Evolutionary conservation across 768 basidiomycete genomes (phyloP).

Genomic region (Suillus luteus): DNA sequence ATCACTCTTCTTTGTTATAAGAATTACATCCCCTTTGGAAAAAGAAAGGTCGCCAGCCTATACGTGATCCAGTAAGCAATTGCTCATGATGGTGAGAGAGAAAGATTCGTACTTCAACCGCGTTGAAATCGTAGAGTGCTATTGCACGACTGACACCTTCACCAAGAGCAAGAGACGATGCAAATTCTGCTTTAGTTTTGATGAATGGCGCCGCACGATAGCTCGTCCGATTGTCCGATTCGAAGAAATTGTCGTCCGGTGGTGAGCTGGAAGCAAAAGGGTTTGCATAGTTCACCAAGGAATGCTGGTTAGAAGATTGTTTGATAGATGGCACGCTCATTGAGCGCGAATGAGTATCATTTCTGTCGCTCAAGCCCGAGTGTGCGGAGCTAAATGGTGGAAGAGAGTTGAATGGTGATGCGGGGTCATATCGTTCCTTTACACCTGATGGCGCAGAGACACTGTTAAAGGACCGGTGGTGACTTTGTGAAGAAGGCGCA

Average conservation of each 20-base stretch:
- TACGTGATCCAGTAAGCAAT: slow-evolving; percentile 12
- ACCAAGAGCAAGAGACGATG: slow-evolving; percentile 46
- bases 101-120: slow-evolving; percentile 57
- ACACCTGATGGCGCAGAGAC: slow-evolving; percentile 19
- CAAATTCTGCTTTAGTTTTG: slow-evolving; percentile 52
- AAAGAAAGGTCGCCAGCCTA: slow-evolving; percentile 78
- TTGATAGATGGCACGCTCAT: slow-evolving; percentile 32
- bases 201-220: slow-evolving; percentile 35
- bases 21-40: slow-evolving; percentile 73
- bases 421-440: slow-evolving; percentile 34
- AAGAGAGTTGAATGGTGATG: slow-evolving; percentile 37
- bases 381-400: slow-evolving; percentile 37
- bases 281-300: slow-evolving; percentile 20
- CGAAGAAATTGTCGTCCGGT: slow-evolving; percentile 23
- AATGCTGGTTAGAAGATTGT: slow-evolving; percentile 14
- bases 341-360: slow-evolving; percentile 36
- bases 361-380: slow-evolving; percentile 35
- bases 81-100: neutral
- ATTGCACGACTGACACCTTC: slow-evolving; percentile 74
- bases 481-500: slow-evolving; percentile 31
- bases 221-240: slow-evolving; percentile 11
- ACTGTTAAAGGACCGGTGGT: slow-evolving; percentile 24
- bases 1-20: slow-evolving; percentile 65
- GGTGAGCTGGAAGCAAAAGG: slow-evolving; percentile 32
- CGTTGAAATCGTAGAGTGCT: slow-evolving; percentile 72